Evolutionary conservation across 176 grass and related monocot genomes (phyloP), one percentile per base, ranked within the genome.

Genomic region (Oryza glaberrima): DNA sequence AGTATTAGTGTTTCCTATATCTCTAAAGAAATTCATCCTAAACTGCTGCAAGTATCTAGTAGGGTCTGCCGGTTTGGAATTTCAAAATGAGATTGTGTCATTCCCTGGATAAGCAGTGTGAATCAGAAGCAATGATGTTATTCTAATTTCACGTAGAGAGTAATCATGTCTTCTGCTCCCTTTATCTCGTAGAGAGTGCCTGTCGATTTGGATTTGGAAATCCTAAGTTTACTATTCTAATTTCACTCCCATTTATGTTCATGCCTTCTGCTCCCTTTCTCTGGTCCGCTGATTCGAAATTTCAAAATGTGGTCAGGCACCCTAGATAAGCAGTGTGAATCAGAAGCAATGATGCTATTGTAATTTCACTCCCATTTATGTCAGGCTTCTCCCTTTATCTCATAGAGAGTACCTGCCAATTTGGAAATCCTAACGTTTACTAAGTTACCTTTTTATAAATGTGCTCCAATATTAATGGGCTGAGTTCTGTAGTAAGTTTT

Each of bases 301-400:
- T 83, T 16, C 54, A 75, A 19, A 75, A 74, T 56, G 16, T n/a
- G 19, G 49, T 58, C 16, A 17, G 26, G 35, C 36, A 69, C 4
- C 65, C 9, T 67, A 34, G 78, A 71, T 77, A 72, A 72, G 54
- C 49, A 34, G 3, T 56, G 32, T 71, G 25, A 82, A 71, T 52
- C 13, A 66, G 32, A 26, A 23, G 38, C 38, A 82, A 83, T 4
- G 1, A 36, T 67, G 7, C 7, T 49, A 75, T 38, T 36, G 6
- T 25, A 38, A 43, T 46, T 75, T 75, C n/a, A 6, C 46, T 15
- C 61, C 72, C 63, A 36, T 35, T 51, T 19, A 52, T 41, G 44
- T 54, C 19, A 4, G 34, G 15, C 35, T 14, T 19, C 17, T 52
- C 7, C 51, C 7, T 25, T 19, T 74, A 40, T 60, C 11, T 75